These are phyloP conservation scores for Xylaria curta DNA, from an alignment of 495 filamentous ascomycete species.

Conservation along the genomic window DNA sequence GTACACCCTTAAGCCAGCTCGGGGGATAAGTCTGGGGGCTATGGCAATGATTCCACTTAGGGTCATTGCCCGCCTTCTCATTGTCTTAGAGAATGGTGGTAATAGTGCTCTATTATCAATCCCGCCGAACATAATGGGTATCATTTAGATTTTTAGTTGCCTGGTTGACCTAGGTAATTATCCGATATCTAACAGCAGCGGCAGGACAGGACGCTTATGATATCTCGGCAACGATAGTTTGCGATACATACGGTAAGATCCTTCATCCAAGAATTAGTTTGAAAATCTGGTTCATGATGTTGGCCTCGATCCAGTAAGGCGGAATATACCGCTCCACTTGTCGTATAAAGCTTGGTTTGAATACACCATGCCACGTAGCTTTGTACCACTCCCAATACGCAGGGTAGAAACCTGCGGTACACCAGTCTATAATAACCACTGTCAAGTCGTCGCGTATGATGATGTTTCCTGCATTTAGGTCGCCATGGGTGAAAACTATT, in stretches of 20 bases:
- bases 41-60: no score
- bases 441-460: neutral
- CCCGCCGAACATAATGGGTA: no score
- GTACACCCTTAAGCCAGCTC: no score
- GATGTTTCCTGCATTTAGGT: neutral
- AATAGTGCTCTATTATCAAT: no score
- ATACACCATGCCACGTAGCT: neutral
- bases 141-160: no score
- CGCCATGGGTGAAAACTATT: neutral
- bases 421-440: neutral
- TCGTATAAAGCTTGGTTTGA: neutral
- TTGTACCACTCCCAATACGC: constrained; percentile 6
- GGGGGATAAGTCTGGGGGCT: no score
- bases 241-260: neutral
- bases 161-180: no score
- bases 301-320: neutral
- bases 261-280: neutral
- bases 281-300: neutral
- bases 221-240: no score
- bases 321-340: neutral
- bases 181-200: no score
- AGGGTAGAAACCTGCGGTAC: constrained; percentile 1
- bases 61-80: no score
- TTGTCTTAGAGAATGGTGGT: no score
- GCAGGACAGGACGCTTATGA: no score